Evolutionary conservation across 2,329 filamentous ascomycete species (phyloP), one percentile per base, ranked within the genome.

Genomic region (Blastomyces gilchristii): DNA sequence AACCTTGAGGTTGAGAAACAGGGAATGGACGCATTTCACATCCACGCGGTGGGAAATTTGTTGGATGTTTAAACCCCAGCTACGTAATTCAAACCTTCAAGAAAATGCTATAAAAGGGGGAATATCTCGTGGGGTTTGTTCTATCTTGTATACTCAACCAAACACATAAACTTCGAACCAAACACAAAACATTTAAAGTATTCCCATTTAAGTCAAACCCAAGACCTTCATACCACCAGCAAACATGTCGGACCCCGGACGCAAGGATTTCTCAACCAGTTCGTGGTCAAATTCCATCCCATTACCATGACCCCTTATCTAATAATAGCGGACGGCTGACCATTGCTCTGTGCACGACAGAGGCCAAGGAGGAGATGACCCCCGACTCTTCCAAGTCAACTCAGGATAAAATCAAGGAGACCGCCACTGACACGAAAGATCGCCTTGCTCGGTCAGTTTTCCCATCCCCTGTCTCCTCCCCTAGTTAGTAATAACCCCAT

Each of bases 341-440:
- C 31, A 25, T 25, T 41, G 34, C 11, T 4, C 41, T 52, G 22
- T 39, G 31, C 31, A 53, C 37, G 45, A 62, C 67, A 77, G 81
- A 85, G 81, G 75, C 79, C 66, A 75, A 77, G 71, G 83, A 86
- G 80, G 77, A 80, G 69, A 66, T 83, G 63, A 83, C 79, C 69
- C 84, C 85, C 64, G 80, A 86, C 73, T 79, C 79, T 71, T 74
- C 80, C 75, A 87, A 87, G 79, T 85, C 83, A 66, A 84, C 83
- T 69, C 75, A 79, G 70, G 76, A 85, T 67, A 84, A 85, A 79
- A 67, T 81, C 66, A 82, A 81, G 73, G 84, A 87, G 74, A 72
- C 74, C 62, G 59, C 82, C 71, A 85, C 83, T 66, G 82, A 83
- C 68, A 78, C 78, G 63, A 74, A 71, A 63, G 85, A 86, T 77